Evolutionary conservation across 2,329 filamentous ascomycete genomes (phyloP), one percentile per base, ranked within the genome.

Genomic region (Dactylella cylindrospora): DNA sequence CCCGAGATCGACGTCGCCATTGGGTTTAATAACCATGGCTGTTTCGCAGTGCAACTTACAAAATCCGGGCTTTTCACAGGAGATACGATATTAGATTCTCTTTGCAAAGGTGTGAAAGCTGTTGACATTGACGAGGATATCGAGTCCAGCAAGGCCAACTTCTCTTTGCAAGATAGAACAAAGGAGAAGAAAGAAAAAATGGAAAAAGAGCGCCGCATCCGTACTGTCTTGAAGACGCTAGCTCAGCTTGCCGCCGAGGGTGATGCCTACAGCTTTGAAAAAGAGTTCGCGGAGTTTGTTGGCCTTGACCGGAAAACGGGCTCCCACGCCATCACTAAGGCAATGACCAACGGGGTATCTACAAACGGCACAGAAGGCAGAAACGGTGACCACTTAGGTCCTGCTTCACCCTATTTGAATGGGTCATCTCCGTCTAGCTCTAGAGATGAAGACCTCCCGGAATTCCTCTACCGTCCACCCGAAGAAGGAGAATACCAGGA

Each of bases 251-350:
- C 59, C 10, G 38, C 51, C 13, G 59, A 64, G 22, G 51, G 40
- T 2, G 52, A 64, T 31, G 59, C 46, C n/a, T 57, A 51, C 22
- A 35, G 59, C 9, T 64, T 64, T n/a, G 59, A 64, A 22, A 57
- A 64, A 17, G 52, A 55, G 22, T 64, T 64, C 33, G 59, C 59
- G n/a, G 59, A 64, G 22, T 64, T 46, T 20, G 51, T 64, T 3
- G 36, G 41, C 8, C 57, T 62, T 9, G 41, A 62, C 36, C 57
- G 57, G n/a, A 62, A 50, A 23, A 62, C 57, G 6, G 57, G 57
- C 10, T 13, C 15, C 13, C 31, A 50, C 13, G 57, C 57, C 10
- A 45, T 62, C 15, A 50, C 55, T 12, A 52, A 61, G 13, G 17
- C 12, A 10, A 35, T 29, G 19, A 35, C 43, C 2, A 62, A 62